A percentile compares a stretch with the other conserved stretches of the same genome.
These are phyloP conservation scores for Dactylonectria macrodidyma DNA, from an alignment of 2,329 filamentous ascomycete species.

Conservation along the genomic window DNA sequence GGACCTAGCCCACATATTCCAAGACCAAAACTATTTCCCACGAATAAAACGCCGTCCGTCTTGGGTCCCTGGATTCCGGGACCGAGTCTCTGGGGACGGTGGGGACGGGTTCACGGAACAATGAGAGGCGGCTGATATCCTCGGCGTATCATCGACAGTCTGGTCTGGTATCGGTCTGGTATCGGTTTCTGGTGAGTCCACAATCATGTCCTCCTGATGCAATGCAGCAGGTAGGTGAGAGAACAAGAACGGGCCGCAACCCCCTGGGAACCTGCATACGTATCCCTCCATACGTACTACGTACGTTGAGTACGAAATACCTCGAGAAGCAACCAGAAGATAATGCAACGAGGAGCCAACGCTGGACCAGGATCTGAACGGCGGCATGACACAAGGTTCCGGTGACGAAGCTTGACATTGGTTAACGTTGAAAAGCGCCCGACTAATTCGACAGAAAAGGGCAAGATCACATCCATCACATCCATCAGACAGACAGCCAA, in stretches of 20 bases:
- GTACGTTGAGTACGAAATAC: neutral
- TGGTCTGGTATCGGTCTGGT: conserved; percentile 9
- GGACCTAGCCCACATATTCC: conserved; percentile 14
- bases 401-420: neutral
- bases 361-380: neutral
- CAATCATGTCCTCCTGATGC: conserved; percentile 15
- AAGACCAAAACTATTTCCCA: conserved; percentile 30
- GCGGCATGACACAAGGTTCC: no score
- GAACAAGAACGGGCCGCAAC: conserved; percentile 9
- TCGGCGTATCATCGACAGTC: conserved; percentile 25
- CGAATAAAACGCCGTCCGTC: conserved; percentile 18
- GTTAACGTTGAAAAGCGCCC: neutral
- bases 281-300: no score
- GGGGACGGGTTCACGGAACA: conserved; percentile 6
- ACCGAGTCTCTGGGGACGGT: conserved; percentile 11
- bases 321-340: neutral
- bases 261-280: neutral
- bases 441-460: conserved; percentile 7
- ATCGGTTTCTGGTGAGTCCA: conserved; percentile 23
- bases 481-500: conserved; percentile 10
- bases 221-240: conserved; percentile 19
- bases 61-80: neutral
- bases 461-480: conserved; percentile 13
- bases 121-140: conserved; percentile 11
- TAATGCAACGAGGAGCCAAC: neutral